Evolutionary conservation across 1,284 basidiomycete genomes (phyloP).

Genomic region (Cutaneotrichosporon dermatis): DNA sequence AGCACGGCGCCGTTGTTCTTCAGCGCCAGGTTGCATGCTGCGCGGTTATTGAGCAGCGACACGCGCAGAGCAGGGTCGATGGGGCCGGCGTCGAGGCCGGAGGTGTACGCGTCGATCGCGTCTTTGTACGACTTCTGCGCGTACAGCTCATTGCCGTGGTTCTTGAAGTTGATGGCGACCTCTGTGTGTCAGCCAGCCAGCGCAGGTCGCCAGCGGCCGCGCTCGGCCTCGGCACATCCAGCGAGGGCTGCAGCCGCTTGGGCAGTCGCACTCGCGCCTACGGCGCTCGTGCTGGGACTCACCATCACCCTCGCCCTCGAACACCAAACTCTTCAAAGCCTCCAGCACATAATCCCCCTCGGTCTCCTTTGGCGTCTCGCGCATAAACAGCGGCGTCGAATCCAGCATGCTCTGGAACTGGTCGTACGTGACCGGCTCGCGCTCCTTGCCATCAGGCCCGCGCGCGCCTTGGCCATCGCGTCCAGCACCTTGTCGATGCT

Average conservation of each 20-base stretch:
- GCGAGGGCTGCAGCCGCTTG: too few species aligned
- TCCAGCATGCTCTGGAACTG: slow-evolving; percentile 40
- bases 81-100: slow-evolving; percentile 79
- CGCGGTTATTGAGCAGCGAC: slow-evolving; percentile 78
- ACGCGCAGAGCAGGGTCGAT: slow-evolving; percentile 61
- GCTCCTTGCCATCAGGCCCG: slow-evolving; percentile 6
- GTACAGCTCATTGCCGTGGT: slow-evolving; percentile 93
- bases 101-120: slow-evolving; percentile 82
- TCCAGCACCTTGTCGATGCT: slow-evolving; percentile 23
- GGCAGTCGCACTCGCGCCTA: too few species aligned
- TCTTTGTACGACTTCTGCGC: slow-evolving; percentile 79
- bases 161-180: slow-evolving; percentile 85
- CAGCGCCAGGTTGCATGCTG: slow-evolving; percentile 85
- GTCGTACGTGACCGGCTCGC: slow-evolving; percentile 24
- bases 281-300: slow-evolving; percentile 42
- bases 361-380: slow-evolving; percentile 66
- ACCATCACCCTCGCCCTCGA: slow-evolving; percentile 94
- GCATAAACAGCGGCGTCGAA: slow-evolving; percentile 82
- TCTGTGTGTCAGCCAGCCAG: slow-evolving; percentile 54
- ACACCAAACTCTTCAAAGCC: slow-evolving; percentile 77
- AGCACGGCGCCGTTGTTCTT: slow-evolving; percentile 84
- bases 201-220: background rate
- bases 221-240: too few species aligned
- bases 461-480: slow-evolving; percentile 16
- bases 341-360: slow-evolving; percentile 64